Conservation (phyloP, 495 filamentous ascomycete species). For the Penicillium goetzii region DNA sequence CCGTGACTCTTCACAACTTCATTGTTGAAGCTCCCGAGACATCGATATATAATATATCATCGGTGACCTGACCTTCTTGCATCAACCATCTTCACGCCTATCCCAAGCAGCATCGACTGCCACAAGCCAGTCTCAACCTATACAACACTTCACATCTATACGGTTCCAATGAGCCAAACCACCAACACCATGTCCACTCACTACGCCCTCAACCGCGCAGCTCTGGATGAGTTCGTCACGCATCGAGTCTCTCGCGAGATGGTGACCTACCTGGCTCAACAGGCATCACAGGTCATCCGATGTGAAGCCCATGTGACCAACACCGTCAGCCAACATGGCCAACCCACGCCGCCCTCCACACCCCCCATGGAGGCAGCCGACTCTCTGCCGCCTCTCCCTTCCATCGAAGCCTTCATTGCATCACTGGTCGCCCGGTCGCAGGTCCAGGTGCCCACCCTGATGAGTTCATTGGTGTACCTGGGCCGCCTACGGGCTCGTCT, state of each 20-base stretch:
- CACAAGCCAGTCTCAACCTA: background rate
- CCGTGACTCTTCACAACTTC: background rate
- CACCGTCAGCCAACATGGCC: conserved; percentile 57
- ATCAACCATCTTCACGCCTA: background rate
- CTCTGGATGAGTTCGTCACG: conserved; percentile 88
- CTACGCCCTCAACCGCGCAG: conserved; percentile 74
- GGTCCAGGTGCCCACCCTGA: conserved; percentile 94
- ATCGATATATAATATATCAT: background rate
- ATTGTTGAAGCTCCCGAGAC: background rate
- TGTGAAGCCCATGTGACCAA: conserved; percentile 68
- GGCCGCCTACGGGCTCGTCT: conserved; percentile 78
- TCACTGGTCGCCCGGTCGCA: conserved; percentile 89
- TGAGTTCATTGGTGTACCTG: conserved; percentile 95
- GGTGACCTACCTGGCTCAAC: conserved; percentile 81
- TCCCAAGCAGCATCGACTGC: background rate
- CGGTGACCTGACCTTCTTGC: background rate
- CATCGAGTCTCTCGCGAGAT: conserved; percentile 79
- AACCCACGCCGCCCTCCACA: conserved; percentile 68
- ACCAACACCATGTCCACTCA: conserved; percentile 58
- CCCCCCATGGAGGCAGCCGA: conserved; percentile 60
- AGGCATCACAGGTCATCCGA: conserved; percentile 85
- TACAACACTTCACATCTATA: background rate
- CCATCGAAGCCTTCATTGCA: conserved; percentile 87
- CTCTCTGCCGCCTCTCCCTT: conserved; percentile 62
- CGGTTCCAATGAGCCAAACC: conserved; percentile 29